Base-by-base conservation (phyloP, 768 basidiomycete genomes). In the Termitomyces heimii region DNA sequence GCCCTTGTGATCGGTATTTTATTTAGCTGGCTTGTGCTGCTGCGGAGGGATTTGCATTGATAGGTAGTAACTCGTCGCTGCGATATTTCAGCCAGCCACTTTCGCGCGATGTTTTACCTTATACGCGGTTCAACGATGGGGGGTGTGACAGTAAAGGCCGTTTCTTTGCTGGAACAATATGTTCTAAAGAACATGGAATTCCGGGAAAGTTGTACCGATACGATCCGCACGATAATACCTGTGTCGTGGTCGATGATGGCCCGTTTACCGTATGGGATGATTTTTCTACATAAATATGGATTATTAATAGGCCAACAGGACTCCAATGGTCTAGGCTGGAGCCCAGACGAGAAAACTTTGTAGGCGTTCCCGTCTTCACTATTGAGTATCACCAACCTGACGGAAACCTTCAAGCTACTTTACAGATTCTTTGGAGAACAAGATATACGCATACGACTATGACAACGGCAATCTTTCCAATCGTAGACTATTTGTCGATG, bases 61-160 rank as follows among this genome's bases (percentile, higher is more conserved):
- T 85, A 29, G 75, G 78, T 50, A 67, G 67, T 29, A 66, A 73
- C 55, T 74, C 78, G 14, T 71, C 62, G 20, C 64, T 83, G 26
- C 70, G 68, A 35, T 82, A 85, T 67, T 66, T 89, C 58, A 73
- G 70, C 55, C 68, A 76, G 67, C 85, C 86, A 13, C 63, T 88
- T 7, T 70, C 76, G n/a, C 61, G 66, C 10, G 65, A 72, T 24
- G 71, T 80, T 37, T 62, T 63, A 12, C 67, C 72, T 3, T 71
- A 79, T 60, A 81, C 77, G 29, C 78, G 86, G 43, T 86, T 88
- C 71, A 87, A 89, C 69, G 86, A 88, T 63, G 87, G 85, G 35
- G 85, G 76, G 2, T 88, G 87, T 65, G 85, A 87, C 63, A 76
- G 71, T 56, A 71, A 76, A 62, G 86, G 86, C 6, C 78, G 84